A percentile compares a stretch with the other conserved stretches of the same genome.
Evolutionary conservation across 441 rosid genomes (phyloP).

Genomic region (Mallotus repandus): DNA sequence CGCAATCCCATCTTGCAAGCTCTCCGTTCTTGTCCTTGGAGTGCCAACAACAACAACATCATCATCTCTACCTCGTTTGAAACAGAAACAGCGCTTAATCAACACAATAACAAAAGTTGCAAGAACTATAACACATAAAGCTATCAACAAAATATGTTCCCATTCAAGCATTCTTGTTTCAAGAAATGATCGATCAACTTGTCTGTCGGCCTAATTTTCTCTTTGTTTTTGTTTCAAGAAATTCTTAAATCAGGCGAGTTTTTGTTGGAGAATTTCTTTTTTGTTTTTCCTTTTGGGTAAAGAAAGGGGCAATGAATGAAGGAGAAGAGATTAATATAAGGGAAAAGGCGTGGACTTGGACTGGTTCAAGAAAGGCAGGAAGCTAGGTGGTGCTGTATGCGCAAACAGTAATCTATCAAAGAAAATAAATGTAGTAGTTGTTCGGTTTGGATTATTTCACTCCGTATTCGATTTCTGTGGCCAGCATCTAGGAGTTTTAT

Average conservation of each 20-base stretch:
- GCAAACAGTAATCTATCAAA: slow-evolving; percentile 5
- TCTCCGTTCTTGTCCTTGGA: slow-evolving; percentile 23
- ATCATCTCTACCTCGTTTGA: slow-evolving; percentile 21
- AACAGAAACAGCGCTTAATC: slow-evolving; percentile 48
- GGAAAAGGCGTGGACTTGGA: slow-evolving; percentile 38
- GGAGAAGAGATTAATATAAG: slow-evolving; percentile 3
- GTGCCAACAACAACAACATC: slow-evolving; percentile 1
- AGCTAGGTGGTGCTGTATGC: slow-evolving; percentile 6
- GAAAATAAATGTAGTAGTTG: not conserved
- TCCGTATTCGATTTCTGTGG: no score
- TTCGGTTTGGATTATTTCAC: no score
- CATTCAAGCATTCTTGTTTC: slow-evolving; percentile 39
- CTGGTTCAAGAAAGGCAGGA: slow-evolving; percentile 49
- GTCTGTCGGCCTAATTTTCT: not conserved
- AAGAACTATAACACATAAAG: slow-evolving; percentile 27
- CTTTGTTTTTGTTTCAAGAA: not conserved
- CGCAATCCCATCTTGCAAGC: slow-evolving; percentile 45
- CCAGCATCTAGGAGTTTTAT: no score
- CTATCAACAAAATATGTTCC: slow-evolving; percentile 33
- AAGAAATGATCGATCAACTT: not conserved
- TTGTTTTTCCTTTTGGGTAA: not conserved
- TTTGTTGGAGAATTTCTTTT: not conserved
- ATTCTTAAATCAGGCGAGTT: not conserved
- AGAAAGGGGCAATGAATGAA: slow-evolving; percentile 14
- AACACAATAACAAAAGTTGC: slow-evolving; percentile 33